phyloP scores from a whole-genome alignment of 352 stramenopile species.

The Globisporangium spinosum region DNA sequence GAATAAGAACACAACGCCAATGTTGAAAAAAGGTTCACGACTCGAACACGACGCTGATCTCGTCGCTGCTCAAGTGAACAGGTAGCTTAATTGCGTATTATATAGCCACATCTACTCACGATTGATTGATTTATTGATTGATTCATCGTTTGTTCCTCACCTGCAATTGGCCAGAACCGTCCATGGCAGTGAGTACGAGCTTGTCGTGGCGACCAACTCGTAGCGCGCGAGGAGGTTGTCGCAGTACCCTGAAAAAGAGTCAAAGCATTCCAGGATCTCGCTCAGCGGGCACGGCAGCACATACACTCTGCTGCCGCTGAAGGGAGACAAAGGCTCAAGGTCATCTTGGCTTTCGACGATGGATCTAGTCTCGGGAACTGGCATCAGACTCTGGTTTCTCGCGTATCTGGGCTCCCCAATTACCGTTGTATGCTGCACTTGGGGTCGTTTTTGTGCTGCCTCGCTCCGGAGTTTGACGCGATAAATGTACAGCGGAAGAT shows the following conservation, averaged over 20 bases:
- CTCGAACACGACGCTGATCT: neutral
- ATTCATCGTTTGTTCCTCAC: neutral
- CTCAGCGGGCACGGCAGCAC: constrained; percentile 12
- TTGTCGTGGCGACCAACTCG: constrained; percentile 11
- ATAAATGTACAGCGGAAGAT: constrained; percentile 22
- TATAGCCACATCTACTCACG: neutral
- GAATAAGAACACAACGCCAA: neutral
- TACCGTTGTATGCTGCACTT: neutral
- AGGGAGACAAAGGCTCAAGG: no score
- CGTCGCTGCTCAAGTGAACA: neutral
- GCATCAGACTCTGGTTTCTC: neutral
- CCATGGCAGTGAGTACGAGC: constrained; percentile 14
- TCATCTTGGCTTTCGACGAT: neutral
- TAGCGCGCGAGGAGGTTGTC: constrained; percentile 10
- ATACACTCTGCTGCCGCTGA: neutral
- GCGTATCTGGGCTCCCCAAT: neutral
- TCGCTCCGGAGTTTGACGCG: constrained; percentile 9
- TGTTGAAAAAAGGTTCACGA: neutral
- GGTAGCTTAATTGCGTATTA: neutral
- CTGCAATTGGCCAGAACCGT: constrained; percentile 14
- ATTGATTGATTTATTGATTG: neutral
- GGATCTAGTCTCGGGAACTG: neutral
- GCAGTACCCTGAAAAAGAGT: neutral
- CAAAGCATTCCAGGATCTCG: constrained; percentile 7
- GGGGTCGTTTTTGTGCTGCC: neutral